These are phyloP conservation scores for Kwoniella sp. DNA, from an alignment of 768 basidiomycete species.

Conservation along the genomic window DNA sequence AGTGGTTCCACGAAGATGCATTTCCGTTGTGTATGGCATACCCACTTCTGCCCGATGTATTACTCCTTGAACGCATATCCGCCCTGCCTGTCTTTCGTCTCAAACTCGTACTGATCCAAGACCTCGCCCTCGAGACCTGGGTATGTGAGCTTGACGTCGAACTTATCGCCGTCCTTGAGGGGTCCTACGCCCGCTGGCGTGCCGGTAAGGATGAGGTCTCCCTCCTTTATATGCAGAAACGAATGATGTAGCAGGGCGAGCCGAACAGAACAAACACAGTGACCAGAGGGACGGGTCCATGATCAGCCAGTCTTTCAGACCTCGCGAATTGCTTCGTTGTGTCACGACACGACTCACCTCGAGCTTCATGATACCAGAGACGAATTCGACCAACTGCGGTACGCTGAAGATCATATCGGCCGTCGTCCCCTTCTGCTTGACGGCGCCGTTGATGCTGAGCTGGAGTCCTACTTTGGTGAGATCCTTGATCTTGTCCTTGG, in stretches of 20 bases:
- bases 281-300: too few relatives aligned
- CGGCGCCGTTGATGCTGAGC: slow-evolving; percentile 79
- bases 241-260: neutral
- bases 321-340: too few relatives aligned
- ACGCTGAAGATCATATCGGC: slow-evolving; percentile 90
- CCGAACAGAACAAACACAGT: too few relatives aligned
- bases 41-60: too few relatives aligned
- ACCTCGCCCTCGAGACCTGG: slow-evolving; percentile 59
- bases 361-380: slow-evolving; percentile 95
- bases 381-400: slow-evolving; percentile 80
- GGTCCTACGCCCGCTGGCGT: slow-evolving; percentile 91
- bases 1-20: too few relatives aligned
- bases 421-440: slow-evolving; percentile 84
- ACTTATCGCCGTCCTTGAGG: slow-evolving; percentile 71
- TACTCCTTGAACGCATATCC: slow-evolving; percentile 65
- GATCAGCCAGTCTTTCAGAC: too few relatives aligned
- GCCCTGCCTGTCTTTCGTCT: slow-evolving; percentile 67
- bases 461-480: slow-evolving; percentile 75
- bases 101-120: slow-evolving; percentile 68
- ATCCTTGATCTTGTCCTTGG: slow-evolving; percentile 69
- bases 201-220: slow-evolving; percentile 80
- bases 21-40: too few relatives aligned
- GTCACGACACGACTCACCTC: slow-evolving; percentile 63
- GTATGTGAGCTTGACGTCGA: slow-evolving; percentile 73
- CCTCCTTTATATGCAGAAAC: slow-evolving; percentile 76